Evolutionary conservation across 1,139 yeast species (phyloP).

Genomic region (Blastobotrys serpentis): DNA sequence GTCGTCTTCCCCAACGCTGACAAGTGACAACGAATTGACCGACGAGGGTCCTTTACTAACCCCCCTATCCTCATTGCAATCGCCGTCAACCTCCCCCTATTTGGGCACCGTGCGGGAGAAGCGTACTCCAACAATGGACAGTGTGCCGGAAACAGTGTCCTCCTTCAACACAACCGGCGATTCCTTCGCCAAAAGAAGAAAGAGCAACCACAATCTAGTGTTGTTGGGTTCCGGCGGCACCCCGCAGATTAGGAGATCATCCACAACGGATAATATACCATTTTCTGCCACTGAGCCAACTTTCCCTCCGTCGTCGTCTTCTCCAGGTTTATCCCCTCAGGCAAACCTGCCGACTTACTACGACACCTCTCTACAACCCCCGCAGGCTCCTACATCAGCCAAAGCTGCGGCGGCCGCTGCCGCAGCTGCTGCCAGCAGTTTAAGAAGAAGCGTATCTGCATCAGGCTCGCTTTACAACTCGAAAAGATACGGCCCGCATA

Average conservation of each 20-base stretch:
- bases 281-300: not conserved
- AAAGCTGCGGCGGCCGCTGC: conserved; percentile 9
- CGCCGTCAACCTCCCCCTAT: conserved; percentile 19
- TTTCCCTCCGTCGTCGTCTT: not conserved
- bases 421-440: conserved; percentile 9
- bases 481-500: conserved; percentile 7
- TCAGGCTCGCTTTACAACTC: conserved; percentile 10
- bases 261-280: not conserved
- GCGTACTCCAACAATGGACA: conserved; percentile 15
- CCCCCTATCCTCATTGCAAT: conserved; percentile 19
- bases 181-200: not conserved
- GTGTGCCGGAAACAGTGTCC: conserved; percentile 6
- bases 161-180: conserved; percentile 1
- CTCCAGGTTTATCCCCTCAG: not conserved
- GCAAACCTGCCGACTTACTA: not conserved
- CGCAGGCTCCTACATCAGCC: conserved; percentile 1
- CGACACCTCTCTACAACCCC: not conserved
- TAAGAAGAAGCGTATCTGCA: conserved; percentile 14
- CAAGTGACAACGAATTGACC: conserved; percentile 13
- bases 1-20: conserved; percentile 1
- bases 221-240: not conserved
- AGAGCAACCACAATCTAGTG: not conserved
- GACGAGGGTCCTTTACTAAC: conserved; percentile 18
- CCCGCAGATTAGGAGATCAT: not conserved
- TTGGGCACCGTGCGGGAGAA: conserved; percentile 13